Conservation (phyloP, 495 filamentous ascomycete genomes). For the Penicillium flavigenum region DNA sequence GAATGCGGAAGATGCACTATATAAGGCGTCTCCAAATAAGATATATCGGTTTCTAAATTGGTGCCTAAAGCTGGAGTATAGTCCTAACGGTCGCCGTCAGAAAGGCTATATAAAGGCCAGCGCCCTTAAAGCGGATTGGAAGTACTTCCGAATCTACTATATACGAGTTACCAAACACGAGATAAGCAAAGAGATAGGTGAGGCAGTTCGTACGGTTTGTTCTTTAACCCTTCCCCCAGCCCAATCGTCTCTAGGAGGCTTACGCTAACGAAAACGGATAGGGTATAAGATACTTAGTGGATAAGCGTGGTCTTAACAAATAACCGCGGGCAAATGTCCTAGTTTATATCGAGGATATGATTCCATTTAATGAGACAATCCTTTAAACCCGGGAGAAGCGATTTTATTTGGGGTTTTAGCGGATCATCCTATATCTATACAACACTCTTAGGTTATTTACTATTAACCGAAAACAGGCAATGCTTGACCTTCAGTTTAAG, state of each 20-base stretch:
- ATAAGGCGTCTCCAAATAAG: constrained; percentile 12
- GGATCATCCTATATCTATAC: background rate
- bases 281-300: background rate
- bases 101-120: constrained; percentile 23
- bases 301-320: background rate
- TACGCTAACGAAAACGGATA: background rate
- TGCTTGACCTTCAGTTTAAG: background rate
- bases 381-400: background rate
- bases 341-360: background rate
- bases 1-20: constrained; percentile 5
- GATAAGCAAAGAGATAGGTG: constrained; percentile 15
- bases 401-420: background rate
- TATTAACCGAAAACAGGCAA: background rate
- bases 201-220: constrained; percentile 14
- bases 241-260: background rate
- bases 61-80: constrained; percentile 19
- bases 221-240: background rate
- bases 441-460: background rate
- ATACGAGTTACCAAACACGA: constrained; percentile 6
- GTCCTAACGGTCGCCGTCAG: constrained; percentile 9
- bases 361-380: background rate
- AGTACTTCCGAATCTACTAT: constrained; percentile 20
- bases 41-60: constrained; percentile 24
- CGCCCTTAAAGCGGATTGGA: constrained; percentile 20
- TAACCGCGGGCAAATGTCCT: background rate